phyloP scores from a whole-genome alignment of 2,329 filamentous ascomycete species.

The Onygena corvina region DNA sequence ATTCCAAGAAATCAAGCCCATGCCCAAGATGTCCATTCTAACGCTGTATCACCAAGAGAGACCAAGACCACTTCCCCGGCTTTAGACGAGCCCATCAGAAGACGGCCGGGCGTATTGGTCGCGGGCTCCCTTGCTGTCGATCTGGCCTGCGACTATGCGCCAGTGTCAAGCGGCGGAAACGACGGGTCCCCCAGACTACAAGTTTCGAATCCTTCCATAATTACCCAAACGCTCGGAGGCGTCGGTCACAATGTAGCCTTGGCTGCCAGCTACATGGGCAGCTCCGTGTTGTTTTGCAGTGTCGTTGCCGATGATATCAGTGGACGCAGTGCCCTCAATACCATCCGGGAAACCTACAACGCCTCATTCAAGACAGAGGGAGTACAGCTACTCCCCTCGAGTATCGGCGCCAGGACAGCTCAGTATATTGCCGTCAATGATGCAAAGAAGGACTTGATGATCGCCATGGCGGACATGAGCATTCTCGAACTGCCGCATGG shows the following conservation, averaged over 20 bases:
- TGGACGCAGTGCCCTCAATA: conserved; percentile 58
- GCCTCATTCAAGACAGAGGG: conserved; percentile 53
- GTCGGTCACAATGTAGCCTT: conserved; percentile 87
- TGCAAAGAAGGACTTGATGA: conserved; percentile 63
- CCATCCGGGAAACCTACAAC: conserved; percentile 43
- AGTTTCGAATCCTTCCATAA: conserved; percentile 75
- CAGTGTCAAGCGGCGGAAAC: conserved; percentile 29
- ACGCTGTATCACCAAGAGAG: neutral
- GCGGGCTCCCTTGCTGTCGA: conserved; percentile 86
- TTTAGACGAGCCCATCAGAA: neutral
- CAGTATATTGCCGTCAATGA: conserved; percentile 91
- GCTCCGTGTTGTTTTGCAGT: conserved; percentile 61
- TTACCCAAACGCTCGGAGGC: conserved; percentile 74
- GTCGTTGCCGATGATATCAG: conserved; percentile 68
- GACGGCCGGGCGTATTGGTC: conserved; percentile 58
- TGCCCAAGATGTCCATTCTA: neutral
- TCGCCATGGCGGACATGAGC: conserved; percentile 93
- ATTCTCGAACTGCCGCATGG: conserved; percentile 50
- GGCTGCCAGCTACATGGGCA: conserved; percentile 60
- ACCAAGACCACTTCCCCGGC: conserved; percentile 4
- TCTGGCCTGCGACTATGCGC: conserved; percentile 65
- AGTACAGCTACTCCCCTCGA: conserved; percentile 46
- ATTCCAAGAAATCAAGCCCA: conserved; percentile 18
- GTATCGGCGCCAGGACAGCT: conserved; percentile 55
- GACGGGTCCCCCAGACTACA: conserved; percentile 39